Base-by-base conservation (phyloP, 805 yeast species). In the Starmera quercuum region DNA sequence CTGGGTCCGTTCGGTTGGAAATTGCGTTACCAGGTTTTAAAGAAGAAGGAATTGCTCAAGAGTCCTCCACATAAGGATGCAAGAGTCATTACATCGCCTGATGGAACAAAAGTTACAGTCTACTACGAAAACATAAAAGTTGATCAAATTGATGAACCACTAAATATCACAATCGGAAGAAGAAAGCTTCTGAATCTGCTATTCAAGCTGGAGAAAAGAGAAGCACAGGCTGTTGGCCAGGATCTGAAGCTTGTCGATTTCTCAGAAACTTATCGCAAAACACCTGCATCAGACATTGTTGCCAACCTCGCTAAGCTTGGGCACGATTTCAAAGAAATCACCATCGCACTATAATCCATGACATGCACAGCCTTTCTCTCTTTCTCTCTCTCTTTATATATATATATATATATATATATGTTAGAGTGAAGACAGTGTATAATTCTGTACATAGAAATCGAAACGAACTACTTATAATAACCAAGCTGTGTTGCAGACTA, bases 1-100 rank as follows among this genome's bases (percentile, higher is more conserved):
- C 64, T 92, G 51, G 98, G 98, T 0, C 81, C 88, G 35, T 67
- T 73, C 37, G 98, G 97, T 22, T 92, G 97, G 97, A 74, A 73
- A 47, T 66, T 92, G 45, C 80, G 90, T 51, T 88, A 81, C 56
- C 73, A 76, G 36, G 77, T 92, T 12, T 56, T 90, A 50, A 60
- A 59, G 47, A 56, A 58, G 38, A 51, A 59, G 48, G 61, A 61
- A 46, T 67, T 50, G 47, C 45, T 49, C 33, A 63, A 59, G 36
- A 60, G 59, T 40, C 64, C 66, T 38, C 58, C 60, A 35, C 66
- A 64, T 36, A 55, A 53, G 39, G 54, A 55, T 29, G 49, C 59
- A 4, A 61, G 55, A 34, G 45, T 56, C 15, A 59, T 64, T 22
- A 47, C 55, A 16, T 39, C 46, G 7, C 48, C 45, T 4, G 46